phyloP scores from a whole-genome alignment of 2,329 filamentous ascomycete species.

The Fusarium sarcochroum region DNA sequence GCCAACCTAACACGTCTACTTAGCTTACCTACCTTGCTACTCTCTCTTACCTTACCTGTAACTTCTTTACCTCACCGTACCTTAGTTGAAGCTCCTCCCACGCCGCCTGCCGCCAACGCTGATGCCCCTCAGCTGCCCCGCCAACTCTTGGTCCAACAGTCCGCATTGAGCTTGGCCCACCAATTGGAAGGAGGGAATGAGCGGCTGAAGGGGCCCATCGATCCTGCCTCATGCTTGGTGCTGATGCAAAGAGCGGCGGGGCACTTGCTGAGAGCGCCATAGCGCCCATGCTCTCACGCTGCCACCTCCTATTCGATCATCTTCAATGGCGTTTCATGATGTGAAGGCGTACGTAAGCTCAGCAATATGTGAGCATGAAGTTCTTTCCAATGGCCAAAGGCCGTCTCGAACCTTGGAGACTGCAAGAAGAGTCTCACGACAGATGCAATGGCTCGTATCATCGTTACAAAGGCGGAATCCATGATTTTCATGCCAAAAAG shows the following conservation, averaged over 20 bases:
- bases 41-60: constrained; percentile 26
- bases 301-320: constrained; percentile 44
- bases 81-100: constrained; percentile 46
- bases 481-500: constrained; percentile 3
- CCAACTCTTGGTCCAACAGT: constrained; percentile 39
- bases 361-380: neutral
- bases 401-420: neutral
- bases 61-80: constrained; percentile 35
- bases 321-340: constrained; percentile 12
- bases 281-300: constrained; percentile 42
- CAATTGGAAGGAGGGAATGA: constrained; percentile 27
- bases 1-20: constrained; percentile 11
- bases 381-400: neutral
- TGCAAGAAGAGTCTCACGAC: neutral
- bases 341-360: constrained; percentile 30
- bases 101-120: constrained; percentile 34
- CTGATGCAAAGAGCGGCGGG: constrained; percentile 29
- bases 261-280: constrained; percentile 26
- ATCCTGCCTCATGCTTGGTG: constrained; percentile 37
- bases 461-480: neutral
- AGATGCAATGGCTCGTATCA: constrained; percentile 6
- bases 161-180: constrained; percentile 29
- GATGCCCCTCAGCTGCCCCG: constrained; percentile 50
- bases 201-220: constrained; percentile 26
- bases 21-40: constrained; percentile 24